Percentiles rank a stretch among this genome's conserved stretches.
These are phyloP conservation scores for Yarrowia sp. DNA, from an alignment of 805 yeast genomes.

Conservation along the genomic window DNA sequence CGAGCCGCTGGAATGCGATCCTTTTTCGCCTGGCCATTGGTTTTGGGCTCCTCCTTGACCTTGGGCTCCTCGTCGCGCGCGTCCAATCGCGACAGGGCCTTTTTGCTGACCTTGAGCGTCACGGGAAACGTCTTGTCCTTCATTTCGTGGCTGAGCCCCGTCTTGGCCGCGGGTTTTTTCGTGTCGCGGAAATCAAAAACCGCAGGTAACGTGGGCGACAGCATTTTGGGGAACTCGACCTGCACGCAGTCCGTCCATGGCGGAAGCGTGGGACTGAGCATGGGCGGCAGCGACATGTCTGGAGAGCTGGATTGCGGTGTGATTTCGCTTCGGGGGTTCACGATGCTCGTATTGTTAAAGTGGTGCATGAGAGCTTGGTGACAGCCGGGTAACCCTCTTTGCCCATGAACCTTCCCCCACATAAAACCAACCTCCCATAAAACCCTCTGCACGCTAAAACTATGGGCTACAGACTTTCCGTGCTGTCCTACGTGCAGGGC, in stretches of 20 bases:
- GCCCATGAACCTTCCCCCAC: not conserved
- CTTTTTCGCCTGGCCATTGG: not conserved
- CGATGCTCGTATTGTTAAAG: not conserved
- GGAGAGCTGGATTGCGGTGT: not conserved
- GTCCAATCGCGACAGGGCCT: not conserved
- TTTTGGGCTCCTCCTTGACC: not conserved
- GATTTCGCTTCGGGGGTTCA: not conserved
- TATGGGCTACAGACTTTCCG: constrained; percentile 15
- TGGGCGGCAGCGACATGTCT: constrained; percentile 36
- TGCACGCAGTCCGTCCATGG: constrained; percentile 32
- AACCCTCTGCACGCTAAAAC: not conserved
- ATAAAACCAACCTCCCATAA: not conserved
- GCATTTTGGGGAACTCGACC: constrained; percentile 33
- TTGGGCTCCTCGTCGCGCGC: not conserved
- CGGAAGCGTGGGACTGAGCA: constrained; percentile 43
- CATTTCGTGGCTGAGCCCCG: constrained; percentile 7
- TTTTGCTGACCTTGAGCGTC: constrained; percentile 8
- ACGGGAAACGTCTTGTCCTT: constrained; percentile 7
- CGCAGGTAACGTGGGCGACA: constrained; percentile 45
- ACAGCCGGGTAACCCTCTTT: constrained; percentile 9
- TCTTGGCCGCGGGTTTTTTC: not conserved
- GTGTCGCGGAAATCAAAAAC: constrained; percentile 32
- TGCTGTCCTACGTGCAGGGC: constrained; percentile 48
- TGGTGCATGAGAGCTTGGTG: not conserved
- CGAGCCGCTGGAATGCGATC: not conserved